These are phyloP conservation scores for Globisporangium camurandrum DNA, from an alignment of 352 stramenopile species.

Conservation along the genomic window DNA sequence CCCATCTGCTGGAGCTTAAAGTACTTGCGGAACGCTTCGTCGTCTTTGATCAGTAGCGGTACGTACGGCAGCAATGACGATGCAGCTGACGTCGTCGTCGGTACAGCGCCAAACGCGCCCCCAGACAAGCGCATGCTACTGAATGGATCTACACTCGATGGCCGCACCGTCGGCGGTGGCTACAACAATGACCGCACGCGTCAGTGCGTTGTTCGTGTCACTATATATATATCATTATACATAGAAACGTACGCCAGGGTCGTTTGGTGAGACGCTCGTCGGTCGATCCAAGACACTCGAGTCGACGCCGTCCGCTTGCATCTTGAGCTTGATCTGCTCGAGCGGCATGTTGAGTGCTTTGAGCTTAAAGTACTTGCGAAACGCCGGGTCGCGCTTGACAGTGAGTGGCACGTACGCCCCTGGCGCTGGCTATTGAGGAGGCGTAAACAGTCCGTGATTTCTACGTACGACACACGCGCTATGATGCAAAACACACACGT, in stretches of 20 bases:
- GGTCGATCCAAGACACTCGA: slow-evolving; percentile 56
- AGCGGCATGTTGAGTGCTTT: slow-evolving; percentile 77
- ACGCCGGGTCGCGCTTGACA: slow-evolving; percentile 66
- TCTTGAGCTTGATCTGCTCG: slow-evolving; percentile 83
- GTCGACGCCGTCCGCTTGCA: slow-evolving; percentile 74
- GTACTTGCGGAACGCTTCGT: slow-evolving; percentile 68
- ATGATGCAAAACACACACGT: slow-evolving; percentile 13
- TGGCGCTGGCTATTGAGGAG: slow-evolving; percentile 62
- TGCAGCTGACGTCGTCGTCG: slow-evolving; percentile 5
- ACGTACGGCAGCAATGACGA: slow-evolving; percentile 33
- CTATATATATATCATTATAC: background rate
- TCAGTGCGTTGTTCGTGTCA: no score
- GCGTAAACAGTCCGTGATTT: background rate
- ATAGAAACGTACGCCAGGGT: slow-evolving; percentile 47
- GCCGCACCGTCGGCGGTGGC: no score
- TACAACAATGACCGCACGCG: no score
- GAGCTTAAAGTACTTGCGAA: slow-evolving; percentile 85
- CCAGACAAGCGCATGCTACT: no score
- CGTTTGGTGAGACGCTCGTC: slow-evolving; percentile 62
- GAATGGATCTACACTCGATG: no score
- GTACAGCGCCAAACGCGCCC: no score
- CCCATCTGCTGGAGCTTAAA: slow-evolving; percentile 81
- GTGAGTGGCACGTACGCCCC: slow-evolving; percentile 63
- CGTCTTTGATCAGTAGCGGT: slow-evolving; percentile 66
- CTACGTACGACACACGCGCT: no score